Percentiles rank a stretch among this genome's conserved stretches.
Conservation (phyloP, 2,329 filamentous ascomycete species). For the Emydomyces testavorans region DNA sequence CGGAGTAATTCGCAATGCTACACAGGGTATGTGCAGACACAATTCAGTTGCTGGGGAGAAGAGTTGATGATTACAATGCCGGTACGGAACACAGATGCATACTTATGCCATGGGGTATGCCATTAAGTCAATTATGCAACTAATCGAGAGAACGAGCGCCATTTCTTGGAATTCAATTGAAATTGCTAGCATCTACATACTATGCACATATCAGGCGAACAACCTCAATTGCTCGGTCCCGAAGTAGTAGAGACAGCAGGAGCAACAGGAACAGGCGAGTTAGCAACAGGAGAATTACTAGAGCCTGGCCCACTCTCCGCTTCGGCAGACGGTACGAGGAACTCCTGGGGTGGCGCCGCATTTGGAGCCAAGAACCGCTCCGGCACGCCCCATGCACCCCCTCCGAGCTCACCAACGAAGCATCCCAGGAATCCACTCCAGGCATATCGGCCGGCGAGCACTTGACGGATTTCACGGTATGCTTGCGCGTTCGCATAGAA, state of each 20-base stretch:
- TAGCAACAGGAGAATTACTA: neutral
- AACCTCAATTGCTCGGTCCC: neutral
- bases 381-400: conserved; percentile 63
- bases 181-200: too few species aligned
- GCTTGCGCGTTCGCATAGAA: conserved; percentile 69
- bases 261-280: neutral
- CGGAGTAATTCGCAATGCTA: too few species aligned
- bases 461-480: conserved; percentile 64
- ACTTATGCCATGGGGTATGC: too few species aligned
- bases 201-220: too few species aligned
- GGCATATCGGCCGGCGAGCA: conserved; percentile 60
- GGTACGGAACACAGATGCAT: too few species aligned
- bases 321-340: neutral
- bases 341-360: conserved; percentile 16
- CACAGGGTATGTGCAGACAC: too few species aligned
- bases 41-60: too few species aligned
- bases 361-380: conserved; percentile 50
- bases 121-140: too few species aligned
- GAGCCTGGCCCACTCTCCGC: neutral
- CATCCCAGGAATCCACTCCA: conserved; percentile 74
- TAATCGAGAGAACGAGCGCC: too few species aligned
- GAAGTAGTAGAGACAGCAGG: neutral
- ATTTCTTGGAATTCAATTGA: too few species aligned
- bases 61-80: too few species aligned
- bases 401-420: conserved; percentile 58